Conservation (phyloP, 148 eudicot genomes). For the Vaccinium darrowii region DNA sequence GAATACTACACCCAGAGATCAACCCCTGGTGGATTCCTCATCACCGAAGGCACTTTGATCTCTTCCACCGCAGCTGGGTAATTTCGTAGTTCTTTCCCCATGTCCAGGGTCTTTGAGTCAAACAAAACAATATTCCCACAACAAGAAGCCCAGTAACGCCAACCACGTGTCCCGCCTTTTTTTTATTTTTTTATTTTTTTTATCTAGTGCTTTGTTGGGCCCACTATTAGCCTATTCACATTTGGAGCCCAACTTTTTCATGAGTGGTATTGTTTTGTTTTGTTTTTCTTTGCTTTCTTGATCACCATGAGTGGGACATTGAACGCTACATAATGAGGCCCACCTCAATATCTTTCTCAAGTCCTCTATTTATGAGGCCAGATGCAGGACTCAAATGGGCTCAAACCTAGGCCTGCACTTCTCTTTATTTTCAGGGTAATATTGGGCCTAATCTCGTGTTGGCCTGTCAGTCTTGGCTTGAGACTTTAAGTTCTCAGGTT, state of each 20-base stretch:
- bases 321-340: background rate
- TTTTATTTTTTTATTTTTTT: background rate
- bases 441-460: too few species aligned
- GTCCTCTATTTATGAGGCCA: background rate
- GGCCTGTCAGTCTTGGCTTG: too few species aligned
- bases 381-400: background rate
- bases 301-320: background rate
- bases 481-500: too few species aligned
- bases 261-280: background rate
- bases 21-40: slow-evolving; percentile 62
- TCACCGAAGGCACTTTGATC: slow-evolving; percentile 70
- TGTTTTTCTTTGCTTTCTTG: background rate
- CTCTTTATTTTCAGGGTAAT: too few species aligned
- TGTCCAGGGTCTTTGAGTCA: background rate
- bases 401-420: too few species aligned
- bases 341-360: background rate
- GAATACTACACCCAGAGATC: slow-evolving; percentile 71
- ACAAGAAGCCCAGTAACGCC: background rate
- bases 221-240: background rate
- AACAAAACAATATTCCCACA: background rate
- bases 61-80: slow-evolving; percentile 83
- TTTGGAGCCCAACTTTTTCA: background rate
- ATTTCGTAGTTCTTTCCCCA: background rate
- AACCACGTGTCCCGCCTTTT: background rate
- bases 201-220: background rate